Conservation (phyloP, 2,329 filamentous ascomycete species). For the Aspergillus brunneoviolaceus region DNA sequence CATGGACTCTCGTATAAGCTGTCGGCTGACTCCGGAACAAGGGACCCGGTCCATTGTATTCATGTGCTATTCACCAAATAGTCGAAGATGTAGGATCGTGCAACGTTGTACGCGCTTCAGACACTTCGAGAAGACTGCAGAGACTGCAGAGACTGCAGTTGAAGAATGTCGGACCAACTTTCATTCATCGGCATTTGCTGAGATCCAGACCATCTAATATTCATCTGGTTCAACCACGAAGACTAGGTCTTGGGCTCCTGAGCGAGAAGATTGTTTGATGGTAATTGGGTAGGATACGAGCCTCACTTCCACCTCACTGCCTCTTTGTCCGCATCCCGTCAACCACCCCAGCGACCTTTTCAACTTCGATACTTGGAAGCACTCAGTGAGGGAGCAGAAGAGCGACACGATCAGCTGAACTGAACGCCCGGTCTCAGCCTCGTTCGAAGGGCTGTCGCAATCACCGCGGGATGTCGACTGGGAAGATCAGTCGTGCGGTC, state of each 20-base stretch:
- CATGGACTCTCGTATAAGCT: background rate
- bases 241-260: background rate
- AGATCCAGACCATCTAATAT: background rate
- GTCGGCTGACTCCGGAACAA: background rate
- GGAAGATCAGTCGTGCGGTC: background rate
- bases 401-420: background rate
- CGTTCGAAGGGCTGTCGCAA: background rate
- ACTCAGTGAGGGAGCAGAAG: background rate
- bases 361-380: background rate
- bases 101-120: background rate
- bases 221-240: slow-evolving; percentile 1
- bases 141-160: background rate
- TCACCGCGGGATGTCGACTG: background rate
- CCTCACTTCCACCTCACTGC: slow-evolving; percentile 20
- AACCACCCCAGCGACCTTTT: background rate
- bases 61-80: background rate
- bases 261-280: background rate
- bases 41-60: background rate
- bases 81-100: background rate
- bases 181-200: background rate
- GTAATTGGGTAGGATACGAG: slow-evolving; percentile 13
- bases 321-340: slow-evolving; percentile 5
- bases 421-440: background rate
- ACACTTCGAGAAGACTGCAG: background rate
- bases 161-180: background rate